Conservation (phyloP, 805 yeast species). For the Hanseniaspora nectarophila region DNA sequence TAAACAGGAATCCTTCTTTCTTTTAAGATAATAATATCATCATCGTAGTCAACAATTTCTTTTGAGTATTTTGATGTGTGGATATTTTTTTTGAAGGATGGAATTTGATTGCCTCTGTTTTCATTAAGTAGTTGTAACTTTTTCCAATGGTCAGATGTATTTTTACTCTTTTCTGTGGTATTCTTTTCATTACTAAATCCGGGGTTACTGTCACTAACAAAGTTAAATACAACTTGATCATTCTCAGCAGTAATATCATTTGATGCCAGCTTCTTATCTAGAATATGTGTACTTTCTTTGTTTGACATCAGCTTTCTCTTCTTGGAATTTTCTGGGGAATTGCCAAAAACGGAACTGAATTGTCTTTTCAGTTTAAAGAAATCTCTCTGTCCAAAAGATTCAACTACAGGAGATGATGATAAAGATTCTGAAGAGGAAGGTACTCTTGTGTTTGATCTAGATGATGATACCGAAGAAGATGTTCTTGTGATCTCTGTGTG, state of each 20-base stretch:
- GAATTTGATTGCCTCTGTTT: neutral
- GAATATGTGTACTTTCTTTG: neutral
- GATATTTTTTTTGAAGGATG: neutral
- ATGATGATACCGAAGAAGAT: neutral
- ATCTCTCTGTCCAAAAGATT: neutral
- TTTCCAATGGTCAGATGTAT: neutral
- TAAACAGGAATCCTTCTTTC: constrained; percentile 25
- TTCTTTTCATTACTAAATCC: neutral
- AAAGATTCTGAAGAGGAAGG: neutral
- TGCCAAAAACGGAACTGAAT: neutral
- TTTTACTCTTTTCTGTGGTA: neutral
- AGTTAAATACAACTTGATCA: neutral
- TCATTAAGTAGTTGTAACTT: neutral
- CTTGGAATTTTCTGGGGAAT: neutral
- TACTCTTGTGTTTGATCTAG: constrained; percentile 4
- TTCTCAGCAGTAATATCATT: neutral
- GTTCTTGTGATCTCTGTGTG: constrained; percentile 3
- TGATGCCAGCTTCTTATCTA: neutral
- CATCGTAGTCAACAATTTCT: constrained; percentile 14
- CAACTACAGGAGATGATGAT: neutral
- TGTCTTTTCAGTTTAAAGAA: neutral
- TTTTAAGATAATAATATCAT: constrained; percentile 24
- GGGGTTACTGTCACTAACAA: neutral
- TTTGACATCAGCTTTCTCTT: neutral
- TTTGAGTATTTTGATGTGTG: neutral